These are phyloP conservation scores for Vitis vinifera DNA, from an alignment of 164 flowering plant species.

Conservation along the genomic window ASM3070453v1 NC_081822.1:11295501-11296000, in stretches of 20 bases:
- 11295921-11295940: background rate
- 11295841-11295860: background rate
- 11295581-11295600: slow-evolving; percentile 55
- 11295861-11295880: background rate
- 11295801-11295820: slow-evolving; percentile 58
- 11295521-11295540: no score
- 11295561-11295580: slow-evolving; percentile 15
- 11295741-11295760: slow-evolving; percentile 59
- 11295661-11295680: slow-evolving; percentile 80
- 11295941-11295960: background rate
- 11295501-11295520: no score
- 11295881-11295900: background rate
- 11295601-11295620: slow-evolving; percentile 81
- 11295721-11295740: slow-evolving; percentile 71
- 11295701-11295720: slow-evolving; percentile 70
- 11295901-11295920: background rate
- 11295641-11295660: slow-evolving; percentile 76
- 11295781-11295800: slow-evolving; percentile 55
- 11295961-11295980: background rate
- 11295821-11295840: background rate
- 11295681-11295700: slow-evolving; percentile 79
- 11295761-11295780: slow-evolving; percentile 65
- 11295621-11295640: slow-evolving; percentile 72
- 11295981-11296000: background rate
- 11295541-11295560: background rate